Conservation (phyloP, 2,329 filamentous ascomycete species). For the Stagonosporopsis cucurbitacearum region DNA sequence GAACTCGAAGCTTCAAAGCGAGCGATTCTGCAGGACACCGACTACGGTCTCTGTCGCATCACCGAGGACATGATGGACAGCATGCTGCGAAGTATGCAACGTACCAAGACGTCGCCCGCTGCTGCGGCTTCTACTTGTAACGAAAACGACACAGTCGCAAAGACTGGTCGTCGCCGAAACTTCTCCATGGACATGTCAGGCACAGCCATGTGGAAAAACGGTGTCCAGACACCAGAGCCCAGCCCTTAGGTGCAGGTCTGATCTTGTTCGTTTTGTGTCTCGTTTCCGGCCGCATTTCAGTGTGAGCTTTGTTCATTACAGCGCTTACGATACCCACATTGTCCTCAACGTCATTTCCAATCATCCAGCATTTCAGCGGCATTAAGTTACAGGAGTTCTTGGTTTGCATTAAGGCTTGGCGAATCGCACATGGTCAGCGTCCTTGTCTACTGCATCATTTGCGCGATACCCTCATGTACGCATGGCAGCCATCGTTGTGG, state of each 20-base stretch:
- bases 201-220: slow-evolving; percentile 40
- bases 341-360: slow-evolving; percentile 14
- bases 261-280: slow-evolving; percentile 1
- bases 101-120: slow-evolving; percentile 9
- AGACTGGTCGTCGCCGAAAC: slow-evolving; percentile 31
- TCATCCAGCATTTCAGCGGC: slow-evolving; percentile 11
- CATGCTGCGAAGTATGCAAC: slow-evolving; percentile 42
- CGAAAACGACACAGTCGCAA: slow-evolving; percentile 9
- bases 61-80: slow-evolving; percentile 40
- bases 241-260: slow-evolving; percentile 37
- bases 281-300: not conserved
- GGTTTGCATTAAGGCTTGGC: not conserved
- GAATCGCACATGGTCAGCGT: not conserved
- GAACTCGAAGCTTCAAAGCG: slow-evolving; percentile 44
- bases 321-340: slow-evolving; percentile 30
- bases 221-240: slow-evolving; percentile 49
- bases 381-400: slow-evolving; percentile 13
- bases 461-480: slow-evolving; percentile 17
- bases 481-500: slow-evolving; percentile 3
- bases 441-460: slow-evolving; percentile 9
- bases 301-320: slow-evolving; percentile 11
- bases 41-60: slow-evolving; percentile 48
- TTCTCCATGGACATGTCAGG: slow-evolving; percentile 37
- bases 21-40: slow-evolving; percentile 46
- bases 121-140: not conserved